Evolutionary conservation across 176 grass and related monocot genomes (phyloP).

Genomic region (Carex pumila): DNA sequence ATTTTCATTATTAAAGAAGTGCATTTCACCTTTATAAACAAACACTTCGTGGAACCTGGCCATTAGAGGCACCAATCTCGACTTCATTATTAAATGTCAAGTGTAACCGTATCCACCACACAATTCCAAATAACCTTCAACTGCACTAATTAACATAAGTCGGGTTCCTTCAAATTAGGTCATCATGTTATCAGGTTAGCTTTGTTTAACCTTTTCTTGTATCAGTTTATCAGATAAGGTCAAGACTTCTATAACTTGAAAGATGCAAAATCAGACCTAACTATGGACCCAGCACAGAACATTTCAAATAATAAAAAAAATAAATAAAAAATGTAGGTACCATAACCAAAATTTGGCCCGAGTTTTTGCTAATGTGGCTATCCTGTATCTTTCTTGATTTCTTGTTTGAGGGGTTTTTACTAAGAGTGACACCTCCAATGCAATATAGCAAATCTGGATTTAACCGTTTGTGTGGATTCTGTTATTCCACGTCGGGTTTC

Average conservation of each 20-base stretch:
- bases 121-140: not conserved
- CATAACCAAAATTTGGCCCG: not conserved
- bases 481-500: not conserved
- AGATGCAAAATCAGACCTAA: not conserved
- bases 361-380: not conserved
- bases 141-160: not conserved
- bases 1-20: not conserved
- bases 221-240: not conserved
- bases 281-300: not conserved
- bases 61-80: not conserved
- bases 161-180: not conserved
- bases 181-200: not conserved
- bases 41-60: not conserved
- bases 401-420: not conserved
- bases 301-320: not conserved
- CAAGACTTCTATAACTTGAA: not conserved
- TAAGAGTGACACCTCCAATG: not conserved
- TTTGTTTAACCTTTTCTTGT: not conserved
- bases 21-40: not conserved
- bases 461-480: constrained; percentile 3
- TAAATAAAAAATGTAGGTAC: not conserved
- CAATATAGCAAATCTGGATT: not conserved
- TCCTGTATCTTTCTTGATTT: not conserved
- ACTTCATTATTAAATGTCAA: not conserved
- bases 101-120: not conserved